A percentile compares a stretch with the other conserved stretches of the same genome.
Evolutionary conservation across 2,329 filamentous ascomycete genomes (phyloP).

Genomic region (Monosporascus ibericus): DNA sequence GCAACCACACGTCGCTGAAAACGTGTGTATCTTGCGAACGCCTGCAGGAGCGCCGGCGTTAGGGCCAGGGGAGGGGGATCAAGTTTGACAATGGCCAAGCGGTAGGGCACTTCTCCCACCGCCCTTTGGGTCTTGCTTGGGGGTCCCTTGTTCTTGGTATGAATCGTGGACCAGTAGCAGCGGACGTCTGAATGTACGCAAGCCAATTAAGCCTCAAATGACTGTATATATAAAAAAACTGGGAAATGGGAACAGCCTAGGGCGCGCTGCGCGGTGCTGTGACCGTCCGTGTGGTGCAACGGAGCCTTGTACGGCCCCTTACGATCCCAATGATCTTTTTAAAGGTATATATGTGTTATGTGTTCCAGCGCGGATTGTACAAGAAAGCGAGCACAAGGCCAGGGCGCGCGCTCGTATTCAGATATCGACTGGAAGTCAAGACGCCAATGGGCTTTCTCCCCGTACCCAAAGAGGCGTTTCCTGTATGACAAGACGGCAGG

Average conservation of each 20-base stretch:
- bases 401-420: slow-evolving; percentile 27
- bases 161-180: slow-evolving; percentile 22
- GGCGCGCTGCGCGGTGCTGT: slow-evolving; percentile 24
- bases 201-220: slow-evolving; percentile 22
- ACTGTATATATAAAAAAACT: slow-evolving; percentile 14
- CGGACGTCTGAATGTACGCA: slow-evolving; percentile 18
- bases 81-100: slow-evolving; percentile 12
- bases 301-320: slow-evolving; percentile 19
- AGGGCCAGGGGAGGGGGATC: slow-evolving; percentile 12
- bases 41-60: slow-evolving; percentile 20
- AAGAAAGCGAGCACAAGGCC: slow-evolving; percentile 17
- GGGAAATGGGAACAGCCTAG: slow-evolving; percentile 19
- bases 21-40: slow-evolving; percentile 20
- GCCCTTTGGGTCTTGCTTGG: slow-evolving; percentile 17
- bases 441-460: slow-evolving; percentile 28
- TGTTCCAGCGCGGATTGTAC: slow-evolving; percentile 18
- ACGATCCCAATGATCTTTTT: slow-evolving; percentile 4
- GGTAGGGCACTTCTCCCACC: slow-evolving; percentile 14
- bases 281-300: slow-evolving; percentile 26
- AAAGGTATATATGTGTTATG: slow-evolving; percentile 16
- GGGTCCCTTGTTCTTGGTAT: slow-evolving; percentile 17
- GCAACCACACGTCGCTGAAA: slow-evolving; percentile 24
- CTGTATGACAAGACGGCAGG: slow-evolving; percentile 25
- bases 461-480: slow-evolving; percentile 27
- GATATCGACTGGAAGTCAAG: slow-evolving; percentile 16